Percentiles rank a stretch among this genome's conserved stretches.
phyloP scores from a whole-genome alignment of 2,329 filamentous ascomycete genomes.

The Pseudocercospora fuligena region DNA sequence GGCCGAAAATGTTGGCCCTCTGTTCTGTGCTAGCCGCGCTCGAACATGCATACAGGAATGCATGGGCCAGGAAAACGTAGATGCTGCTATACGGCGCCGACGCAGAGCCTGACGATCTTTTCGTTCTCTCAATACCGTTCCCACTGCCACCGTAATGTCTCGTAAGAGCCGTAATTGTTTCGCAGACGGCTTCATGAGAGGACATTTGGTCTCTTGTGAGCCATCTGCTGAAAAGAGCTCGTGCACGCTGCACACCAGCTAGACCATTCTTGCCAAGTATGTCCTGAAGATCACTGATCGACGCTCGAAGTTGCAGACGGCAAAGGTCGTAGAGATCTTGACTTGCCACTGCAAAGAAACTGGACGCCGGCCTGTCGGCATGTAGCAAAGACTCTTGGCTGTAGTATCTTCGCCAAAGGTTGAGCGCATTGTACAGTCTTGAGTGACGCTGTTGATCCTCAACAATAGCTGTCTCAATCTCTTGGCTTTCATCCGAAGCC shows the following conservation, averaged over 20 bases:
- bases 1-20: not conserved
- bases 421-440: not conserved
- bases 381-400: not conserved
- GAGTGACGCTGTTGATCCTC: not conserved
- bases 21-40: not conserved
- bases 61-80: constrained; percentile 2
- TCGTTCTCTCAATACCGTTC: not conserved
- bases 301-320: not conserved
- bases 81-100: constrained; percentile 10
- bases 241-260: not conserved
- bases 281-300: not conserved
- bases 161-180: not conserved
- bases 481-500: not conserved
- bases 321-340: not conserved
- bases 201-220: not conserved
- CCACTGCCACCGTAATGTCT: not conserved
- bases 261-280: constrained; percentile 3
- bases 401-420: not conserved
- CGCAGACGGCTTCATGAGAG: not conserved
- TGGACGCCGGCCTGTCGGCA: not conserved
- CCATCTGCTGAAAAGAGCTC: not conserved
- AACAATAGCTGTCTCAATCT: not conserved
- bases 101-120: not conserved
- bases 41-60: constrained; percentile 2
- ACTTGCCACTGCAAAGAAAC: not conserved